Evolutionary conservation across 2,329 filamentous ascomycete species (phyloP).

Genomic region (Neurospora crassa): DNA sequence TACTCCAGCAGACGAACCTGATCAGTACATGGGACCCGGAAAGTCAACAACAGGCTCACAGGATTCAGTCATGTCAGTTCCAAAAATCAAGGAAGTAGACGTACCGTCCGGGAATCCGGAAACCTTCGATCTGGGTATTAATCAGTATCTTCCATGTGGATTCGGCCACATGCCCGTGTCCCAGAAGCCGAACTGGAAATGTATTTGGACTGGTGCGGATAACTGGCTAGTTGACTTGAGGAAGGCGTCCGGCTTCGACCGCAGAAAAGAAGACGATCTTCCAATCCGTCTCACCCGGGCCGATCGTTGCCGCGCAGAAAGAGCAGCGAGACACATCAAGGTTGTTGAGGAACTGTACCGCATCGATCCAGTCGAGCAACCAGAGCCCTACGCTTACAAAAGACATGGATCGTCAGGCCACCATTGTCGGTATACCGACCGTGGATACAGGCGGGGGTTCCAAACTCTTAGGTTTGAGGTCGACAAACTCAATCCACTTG

Average conservation of each 20-base stretch:
- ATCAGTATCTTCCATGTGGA: background rate
- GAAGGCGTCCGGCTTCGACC: accelerated
- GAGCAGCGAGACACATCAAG: background rate
- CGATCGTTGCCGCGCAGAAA: background rate
- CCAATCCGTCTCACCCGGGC: background rate
- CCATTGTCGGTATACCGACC: background rate
- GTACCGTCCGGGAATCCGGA: background rate
- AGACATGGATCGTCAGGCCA: background rate
- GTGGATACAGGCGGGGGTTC: background rate
- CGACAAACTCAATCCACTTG: background rate
- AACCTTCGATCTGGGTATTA: background rate
- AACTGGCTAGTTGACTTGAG: background rate
- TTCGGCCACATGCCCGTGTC: background rate
- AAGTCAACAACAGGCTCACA: background rate
- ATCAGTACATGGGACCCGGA: background rate
- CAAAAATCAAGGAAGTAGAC: background rate
- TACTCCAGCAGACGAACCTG: background rate
- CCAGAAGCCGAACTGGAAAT: background rate
- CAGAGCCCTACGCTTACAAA: background rate
- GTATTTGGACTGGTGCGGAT: background rate
- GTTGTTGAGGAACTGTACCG: background rate
- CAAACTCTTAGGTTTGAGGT: background rate
- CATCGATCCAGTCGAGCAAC: background rate
- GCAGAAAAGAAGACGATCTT: background rate
- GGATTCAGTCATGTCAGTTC: accelerated